phyloP scores from a whole-genome alignment of 1,284 basidiomycete species.

The Ustilago cynodontis region DNA sequence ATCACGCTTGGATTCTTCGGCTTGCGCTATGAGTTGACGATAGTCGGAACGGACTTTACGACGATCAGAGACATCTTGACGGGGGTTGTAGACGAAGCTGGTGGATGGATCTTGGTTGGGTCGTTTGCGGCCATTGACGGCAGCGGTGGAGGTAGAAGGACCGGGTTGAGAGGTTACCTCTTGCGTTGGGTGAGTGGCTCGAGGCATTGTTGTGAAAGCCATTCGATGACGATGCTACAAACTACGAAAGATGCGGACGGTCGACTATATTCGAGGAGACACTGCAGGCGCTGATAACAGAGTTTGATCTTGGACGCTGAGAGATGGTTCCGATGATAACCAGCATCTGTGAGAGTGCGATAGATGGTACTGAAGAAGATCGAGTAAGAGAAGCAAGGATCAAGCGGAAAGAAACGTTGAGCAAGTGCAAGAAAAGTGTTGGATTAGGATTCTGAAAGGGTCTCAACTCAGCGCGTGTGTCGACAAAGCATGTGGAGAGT shows the following conservation, averaged over 20 bases:
- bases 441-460: constrained; percentile 6
- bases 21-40: constrained; percentile 52
- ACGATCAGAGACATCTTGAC: constrained; percentile 44
- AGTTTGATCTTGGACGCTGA: no score
- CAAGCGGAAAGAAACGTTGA: no score
- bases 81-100: constrained; percentile 54
- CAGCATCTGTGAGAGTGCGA: neutral
- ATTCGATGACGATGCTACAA: neutral
- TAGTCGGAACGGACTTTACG: constrained; percentile 57
- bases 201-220: neutral
- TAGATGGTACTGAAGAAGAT: neutral
- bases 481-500: constrained; percentile 10
- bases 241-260: no score
- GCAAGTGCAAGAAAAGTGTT: neutral
- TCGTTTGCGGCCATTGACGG: constrained; percentile 24
- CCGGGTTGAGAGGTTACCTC: constrained; percentile 28
- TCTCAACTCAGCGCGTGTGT: neutral
- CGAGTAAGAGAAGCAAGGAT: neutral
- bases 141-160: constrained; percentile 13
- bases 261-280: no score
- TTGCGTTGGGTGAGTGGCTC: constrained; percentile 12
- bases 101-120: neutral
- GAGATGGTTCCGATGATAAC: neutral
- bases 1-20: constrained; percentile 45
- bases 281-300: no score